Conservation (phyloP, 73 alveolate species). For the Paramecium sexaurelia region DNA sequence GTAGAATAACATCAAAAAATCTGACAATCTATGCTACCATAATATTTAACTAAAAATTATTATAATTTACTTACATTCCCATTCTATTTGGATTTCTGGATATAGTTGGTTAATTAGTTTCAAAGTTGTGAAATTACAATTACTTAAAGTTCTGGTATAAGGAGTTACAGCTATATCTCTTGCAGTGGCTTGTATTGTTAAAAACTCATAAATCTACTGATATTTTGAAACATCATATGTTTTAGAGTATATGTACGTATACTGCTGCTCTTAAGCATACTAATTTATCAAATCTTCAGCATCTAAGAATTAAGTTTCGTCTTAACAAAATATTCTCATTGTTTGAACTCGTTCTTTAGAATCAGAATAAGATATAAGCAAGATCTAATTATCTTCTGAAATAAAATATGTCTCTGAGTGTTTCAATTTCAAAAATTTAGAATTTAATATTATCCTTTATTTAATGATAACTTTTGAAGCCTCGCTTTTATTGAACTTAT, state of each 20-base stretch:
- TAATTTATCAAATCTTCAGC: background rate
- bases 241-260: background rate
- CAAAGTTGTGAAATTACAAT: background rate
- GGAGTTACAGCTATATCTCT: background rate
- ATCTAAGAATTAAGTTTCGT: background rate
- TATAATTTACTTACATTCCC: too few relatives aligned
- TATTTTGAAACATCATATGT: background rate
- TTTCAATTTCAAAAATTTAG: too few relatives aligned
- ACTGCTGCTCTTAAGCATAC: background rate
- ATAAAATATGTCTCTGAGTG: background rate
- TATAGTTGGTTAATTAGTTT: background rate
- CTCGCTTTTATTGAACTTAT: too few relatives aligned
- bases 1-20: too few relatives aligned
- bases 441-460: too few relatives aligned
- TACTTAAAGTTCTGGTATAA: background rate
- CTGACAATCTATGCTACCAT: background rate
- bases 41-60: background rate
- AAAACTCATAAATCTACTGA: background rate
- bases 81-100: background rate
- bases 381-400: background rate
- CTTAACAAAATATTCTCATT: background rate
- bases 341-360: background rate
- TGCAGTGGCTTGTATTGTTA: background rate
- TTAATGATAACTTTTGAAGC: background rate
- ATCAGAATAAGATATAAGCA: background rate